Base-by-base conservation (phyloP, 2,329 filamentous ascomycete genomes). In the Aspergillus sp. region DNA sequence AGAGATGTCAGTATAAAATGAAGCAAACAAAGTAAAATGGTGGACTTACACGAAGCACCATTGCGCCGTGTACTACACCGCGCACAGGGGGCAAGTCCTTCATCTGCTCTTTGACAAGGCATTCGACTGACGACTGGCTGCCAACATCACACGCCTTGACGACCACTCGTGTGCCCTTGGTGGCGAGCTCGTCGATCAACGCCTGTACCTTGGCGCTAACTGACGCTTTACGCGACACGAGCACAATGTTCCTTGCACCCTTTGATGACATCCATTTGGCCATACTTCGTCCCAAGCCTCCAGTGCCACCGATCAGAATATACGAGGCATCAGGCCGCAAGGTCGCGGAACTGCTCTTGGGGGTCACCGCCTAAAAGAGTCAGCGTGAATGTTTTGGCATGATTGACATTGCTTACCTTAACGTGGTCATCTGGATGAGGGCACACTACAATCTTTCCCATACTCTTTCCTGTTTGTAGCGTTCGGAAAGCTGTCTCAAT, bases 221-320 rank as follows among this genome's bases (percentile, higher is more conserved):
- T 0, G 58, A 51, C 13, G 54, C 58, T 40, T 65, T 72, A 27
- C 79, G 71, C 8, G 77, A 81, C 1, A 82, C 50, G 37, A 81
- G 76, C 2, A 74, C 72, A 6, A 83, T 50, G 43, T 77, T 62
- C 12, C 64, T 69, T 1, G 72, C 80, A 1, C 80, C 80, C 9
- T 73, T 70, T 5, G 58, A 54, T n/a, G 68, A 64, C 43, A 83
- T 19, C 19, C 35, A 37, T 13, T 27, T 11, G 26, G 28, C 30
- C 37, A 37, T 27, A 9, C 35, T 37, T 27, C 12, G 13, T 27
- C 35, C 26, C 19, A 13, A 27, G 35, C 35, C 26, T 37, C 35
- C 35, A 27, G 27, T 34, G 26, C 19, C 26, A 12, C 35, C 35
- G 35, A 37, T 69, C 4, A 83, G 59, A 2, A 83, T 53, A 44